Conservation (phyloP, 2,329 filamentous ascomycete species). For the Keithomyces neogunnii region DNA sequence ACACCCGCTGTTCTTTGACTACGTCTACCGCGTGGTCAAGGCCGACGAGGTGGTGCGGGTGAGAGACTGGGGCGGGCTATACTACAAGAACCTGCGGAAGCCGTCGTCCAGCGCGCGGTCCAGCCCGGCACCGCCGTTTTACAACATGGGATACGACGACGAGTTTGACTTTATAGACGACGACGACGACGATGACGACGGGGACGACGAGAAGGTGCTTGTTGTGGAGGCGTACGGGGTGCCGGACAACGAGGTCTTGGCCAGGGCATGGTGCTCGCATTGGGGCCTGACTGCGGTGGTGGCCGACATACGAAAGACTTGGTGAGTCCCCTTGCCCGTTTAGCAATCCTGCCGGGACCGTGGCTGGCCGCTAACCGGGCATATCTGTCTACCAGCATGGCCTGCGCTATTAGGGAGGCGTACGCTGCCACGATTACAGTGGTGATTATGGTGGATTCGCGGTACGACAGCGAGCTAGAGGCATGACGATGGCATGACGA, state of each 20-base stretch:
- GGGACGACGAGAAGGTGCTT: constrained; percentile 57
- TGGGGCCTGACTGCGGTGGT: constrained; percentile 66
- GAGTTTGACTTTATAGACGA: constrained; percentile 14
- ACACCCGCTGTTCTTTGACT: constrained; percentile 66
- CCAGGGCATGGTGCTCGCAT: constrained; percentile 68
- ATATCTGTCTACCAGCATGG: constrained; percentile 40
- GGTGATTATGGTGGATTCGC: constrained; percentile 56
- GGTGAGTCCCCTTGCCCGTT: constrained; percentile 33
- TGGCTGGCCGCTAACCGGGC: constrained; percentile 8
- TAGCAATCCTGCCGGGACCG: not conserved
- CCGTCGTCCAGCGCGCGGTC: constrained; percentile 23
- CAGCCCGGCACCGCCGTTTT: constrained; percentile 21
- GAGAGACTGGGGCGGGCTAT: constrained; percentile 53
- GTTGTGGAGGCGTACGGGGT: constrained; percentile 67
- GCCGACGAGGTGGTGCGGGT: constrained; percentile 59
- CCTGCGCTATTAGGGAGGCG: constrained; percentile 66
- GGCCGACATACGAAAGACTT: constrained; percentile 60
- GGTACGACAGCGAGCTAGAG: constrained; percentile 31
- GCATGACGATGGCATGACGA: constrained; percentile 6
- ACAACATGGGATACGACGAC: constrained; percentile 11
- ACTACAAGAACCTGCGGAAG: constrained; percentile 18
- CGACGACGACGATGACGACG: constrained; percentile 43
- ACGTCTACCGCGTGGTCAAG: constrained; percentile 48
- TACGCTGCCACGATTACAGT: constrained; percentile 67
- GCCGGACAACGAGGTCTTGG: constrained; percentile 67